Evolutionary conservation across 2,329 filamentous ascomycete genomes (phyloP), one percentile per base, ranked within the genome.

Genomic region (Alternaria gaisen): DNA sequence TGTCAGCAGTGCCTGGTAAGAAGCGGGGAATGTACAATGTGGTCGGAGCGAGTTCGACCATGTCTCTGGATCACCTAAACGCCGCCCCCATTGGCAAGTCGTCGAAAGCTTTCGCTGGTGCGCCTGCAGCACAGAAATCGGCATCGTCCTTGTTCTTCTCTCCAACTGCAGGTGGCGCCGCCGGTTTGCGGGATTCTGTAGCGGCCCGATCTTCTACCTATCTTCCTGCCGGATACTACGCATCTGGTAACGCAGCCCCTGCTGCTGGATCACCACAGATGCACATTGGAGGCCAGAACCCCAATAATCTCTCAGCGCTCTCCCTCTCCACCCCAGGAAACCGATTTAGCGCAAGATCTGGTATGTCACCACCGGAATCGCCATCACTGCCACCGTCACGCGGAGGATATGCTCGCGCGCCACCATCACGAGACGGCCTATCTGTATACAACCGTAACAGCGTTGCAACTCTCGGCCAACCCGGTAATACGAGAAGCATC

Each of bases 211-310:
- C 87, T 60, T 97, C 92, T 1, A 84, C 84, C n/a, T 97, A 94
- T 75, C 84, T 97, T 20, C 94, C 94, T 16, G 90, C 94, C 3
- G 94, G 94, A 1, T 97, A 97, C 81, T 98, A 98, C 75, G 90
- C 93, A 32, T 86, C 92, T 5, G 87, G 90, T 22, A 85, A 84
- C 32, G 84, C 83, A 10, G 82, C 80, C 56, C 74, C 81, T n/a
- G 80, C 79, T 30, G 72, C 74, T 9, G 79, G 80, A 34, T 72
- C 65, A 5, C 78, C 77, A 5, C 77, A 78, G n/a, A 81, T 80
- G 16, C 71, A 83, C 64, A 69, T 83, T 56, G 77, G 84, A 63
- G 75, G 80, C 62, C 70, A 79, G 64, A 72, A 71, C 24, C 59
- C 36, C 28, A 59, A 67, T 10, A 74, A 73, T 40, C 60, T 70